Conservation (phyloP, 345 rosid genomes). For the Garcia nutans region DNA sequence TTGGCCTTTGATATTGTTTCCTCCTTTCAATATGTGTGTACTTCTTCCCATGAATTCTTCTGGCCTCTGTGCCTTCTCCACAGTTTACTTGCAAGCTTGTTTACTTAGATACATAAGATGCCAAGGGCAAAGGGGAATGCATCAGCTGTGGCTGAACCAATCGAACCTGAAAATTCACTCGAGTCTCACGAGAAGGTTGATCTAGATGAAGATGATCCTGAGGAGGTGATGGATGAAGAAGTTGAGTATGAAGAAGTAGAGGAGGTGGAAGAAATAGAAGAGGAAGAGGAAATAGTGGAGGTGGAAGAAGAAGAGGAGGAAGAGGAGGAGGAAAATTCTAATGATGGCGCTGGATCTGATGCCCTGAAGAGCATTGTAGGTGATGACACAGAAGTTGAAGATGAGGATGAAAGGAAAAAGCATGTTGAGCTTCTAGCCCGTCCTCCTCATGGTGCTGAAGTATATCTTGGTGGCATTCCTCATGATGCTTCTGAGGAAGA, state of each 20-base stretch:
- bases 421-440: constrained; percentile 72
- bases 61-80: constrained; percentile 80
- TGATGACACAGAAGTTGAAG: constrained; percentile 38
- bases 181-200: constrained; percentile 65
- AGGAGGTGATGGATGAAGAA: constrained; percentile 77
- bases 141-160: constrained; percentile 42
- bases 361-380: constrained; percentile 23
- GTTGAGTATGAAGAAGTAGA: constrained; percentile 78
- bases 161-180: constrained; percentile 49
- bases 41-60: constrained; percentile 82
- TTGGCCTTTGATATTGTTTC: constrained; percentile 81
- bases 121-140: constrained; percentile 66
- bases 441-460: constrained; percentile 95
- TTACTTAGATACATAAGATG: constrained; percentile 71
- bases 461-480: constrained; percentile 84
- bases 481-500: constrained; percentile 70
- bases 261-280: constrained; percentile 70
- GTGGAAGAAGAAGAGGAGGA: constrained; percentile 41
- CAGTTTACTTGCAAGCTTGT: constrained; percentile 80
- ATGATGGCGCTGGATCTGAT: constrained; percentile 23
- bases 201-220: constrained; percentile 67
- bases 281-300: constrained; percentile 52
- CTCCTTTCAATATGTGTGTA: constrained; percentile 61
- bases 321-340: constrained; percentile 26
- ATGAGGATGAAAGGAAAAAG: constrained; percentile 54